phyloP scores from a whole-genome alignment of 2,329 filamentous ascomycete species.

The Magnaporthales sp. region DNA sequence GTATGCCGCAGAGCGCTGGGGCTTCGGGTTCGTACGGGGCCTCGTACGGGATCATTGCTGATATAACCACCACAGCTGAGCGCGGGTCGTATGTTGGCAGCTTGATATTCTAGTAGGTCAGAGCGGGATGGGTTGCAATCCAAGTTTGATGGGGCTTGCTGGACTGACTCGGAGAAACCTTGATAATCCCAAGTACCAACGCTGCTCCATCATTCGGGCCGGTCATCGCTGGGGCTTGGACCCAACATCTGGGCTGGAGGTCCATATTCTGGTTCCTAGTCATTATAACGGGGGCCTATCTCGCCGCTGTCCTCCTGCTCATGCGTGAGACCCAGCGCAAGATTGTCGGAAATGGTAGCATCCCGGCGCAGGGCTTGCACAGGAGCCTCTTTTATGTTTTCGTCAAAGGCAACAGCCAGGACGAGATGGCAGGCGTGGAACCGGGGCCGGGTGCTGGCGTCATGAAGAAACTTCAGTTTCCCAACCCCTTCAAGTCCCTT shows the following conservation, averaged over 20 bases:
- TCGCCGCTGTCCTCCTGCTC: constrained; percentile 28
- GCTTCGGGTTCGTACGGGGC: background rate
- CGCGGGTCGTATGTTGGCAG: constrained; percentile 44
- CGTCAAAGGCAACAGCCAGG: background rate
- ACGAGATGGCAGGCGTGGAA: background rate
- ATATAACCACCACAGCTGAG: constrained; percentile 47
- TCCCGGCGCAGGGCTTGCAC: background rate
- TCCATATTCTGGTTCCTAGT: constrained; percentile 49
- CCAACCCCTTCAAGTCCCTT: background rate
- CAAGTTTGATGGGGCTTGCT: no score
- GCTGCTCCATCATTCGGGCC: constrained; percentile 30
- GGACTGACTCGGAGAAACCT: no score
- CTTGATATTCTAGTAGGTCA: no score
- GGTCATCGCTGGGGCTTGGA: constrained; percentile 45
- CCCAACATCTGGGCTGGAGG: constrained; percentile 42
- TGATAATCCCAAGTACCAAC: no score
- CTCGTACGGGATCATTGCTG: constrained; percentile 15
- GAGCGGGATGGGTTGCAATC: no score
- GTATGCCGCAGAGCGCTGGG: constrained; percentile 41
- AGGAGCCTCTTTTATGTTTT: background rate
- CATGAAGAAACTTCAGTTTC: background rate
- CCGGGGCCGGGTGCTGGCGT: background rate
- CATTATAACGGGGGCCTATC: constrained; percentile 28
- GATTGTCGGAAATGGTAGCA: constrained; percentile 36
- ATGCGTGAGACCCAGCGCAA: constrained; percentile 44